These are phyloP conservation scores for Cucumis hystrix DNA, from an alignment of 306 rosid genomes.

Conservation along the genomic window DNA sequence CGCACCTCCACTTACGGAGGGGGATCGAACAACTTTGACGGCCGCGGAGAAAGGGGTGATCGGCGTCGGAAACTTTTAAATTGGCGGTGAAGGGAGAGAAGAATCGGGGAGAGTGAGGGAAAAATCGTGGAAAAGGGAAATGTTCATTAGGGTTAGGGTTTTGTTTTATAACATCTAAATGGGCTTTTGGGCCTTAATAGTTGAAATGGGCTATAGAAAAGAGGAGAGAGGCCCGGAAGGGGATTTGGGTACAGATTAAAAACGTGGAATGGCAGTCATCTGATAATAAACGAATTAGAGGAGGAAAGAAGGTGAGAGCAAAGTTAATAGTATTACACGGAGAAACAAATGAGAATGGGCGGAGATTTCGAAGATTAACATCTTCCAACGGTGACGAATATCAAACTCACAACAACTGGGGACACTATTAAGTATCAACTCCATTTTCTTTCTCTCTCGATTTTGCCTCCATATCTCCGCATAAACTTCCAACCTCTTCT, in stretches of 20 bases:
- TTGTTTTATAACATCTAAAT: no score
- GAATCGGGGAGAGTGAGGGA: no score
- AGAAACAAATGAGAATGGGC: conserved; percentile 44
- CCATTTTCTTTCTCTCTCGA: conserved; percentile 9
- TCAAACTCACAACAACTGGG: background rate
- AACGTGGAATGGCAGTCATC: background rate
- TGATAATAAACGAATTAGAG: background rate
- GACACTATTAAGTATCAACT: background rate
- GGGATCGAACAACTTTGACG: no score
- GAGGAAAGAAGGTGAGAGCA: background rate
- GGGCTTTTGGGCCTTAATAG: no score
- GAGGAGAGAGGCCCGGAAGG: background rate
- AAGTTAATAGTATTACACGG: conserved; percentile 16
- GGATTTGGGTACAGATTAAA: background rate
- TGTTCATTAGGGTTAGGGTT: no score
- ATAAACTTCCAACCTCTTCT: conserved; percentile 6
- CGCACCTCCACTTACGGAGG: no score
- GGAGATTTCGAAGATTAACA: conserved; percentile 44
- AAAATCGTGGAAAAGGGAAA: no score
- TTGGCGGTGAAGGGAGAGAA: no score
- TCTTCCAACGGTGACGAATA: conserved; percentile 17
- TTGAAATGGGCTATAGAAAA: background rate
- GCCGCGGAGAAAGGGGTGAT: no score
- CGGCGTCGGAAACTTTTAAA: no score
- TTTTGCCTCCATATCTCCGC: conserved; percentile 8